Percentiles rank a stretch among this genome's conserved stretches.
Conservation (phyloP, 805 yeast genomes). For the Metschnikowia lochheadii region DNA sequence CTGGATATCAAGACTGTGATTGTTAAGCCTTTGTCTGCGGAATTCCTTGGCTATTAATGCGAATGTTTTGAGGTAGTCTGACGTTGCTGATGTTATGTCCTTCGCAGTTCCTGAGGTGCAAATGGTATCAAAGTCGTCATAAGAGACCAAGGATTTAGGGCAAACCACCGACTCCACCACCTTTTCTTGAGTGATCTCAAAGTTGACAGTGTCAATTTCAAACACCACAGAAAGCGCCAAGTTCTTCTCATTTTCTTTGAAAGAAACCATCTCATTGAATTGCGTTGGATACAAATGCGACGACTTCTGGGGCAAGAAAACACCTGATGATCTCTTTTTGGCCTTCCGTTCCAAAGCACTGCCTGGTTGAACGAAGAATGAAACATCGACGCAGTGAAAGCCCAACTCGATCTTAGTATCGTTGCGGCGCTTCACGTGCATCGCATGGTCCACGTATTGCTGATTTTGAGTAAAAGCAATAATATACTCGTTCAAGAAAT, state of each 20-base stretch:
- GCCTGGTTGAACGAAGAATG: conserved; percentile 67
- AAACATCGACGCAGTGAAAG: conserved; percentile 78
- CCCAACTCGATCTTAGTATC: conserved; percentile 72
- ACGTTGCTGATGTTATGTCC: conserved; percentile 49
- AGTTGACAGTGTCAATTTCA: conserved; percentile 67
- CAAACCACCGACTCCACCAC: conserved; percentile 67
- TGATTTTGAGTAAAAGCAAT: conserved; percentile 61
- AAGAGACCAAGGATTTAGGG: conserved; percentile 57
- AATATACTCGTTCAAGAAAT: conserved; percentile 56
- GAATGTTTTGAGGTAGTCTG: conserved; percentile 61
- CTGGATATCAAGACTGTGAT: conserved; percentile 42
- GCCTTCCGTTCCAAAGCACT: conserved; percentile 82
- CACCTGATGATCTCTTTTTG: conserved; percentile 85
- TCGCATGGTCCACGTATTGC: conserved; percentile 66
- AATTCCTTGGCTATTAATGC: conserved; percentile 64
- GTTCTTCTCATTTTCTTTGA: conserved; percentile 54
- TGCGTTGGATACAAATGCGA: conserved; percentile 65
- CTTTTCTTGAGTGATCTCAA: conserved; percentile 71
- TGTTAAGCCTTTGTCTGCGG: conserved; percentile 61
- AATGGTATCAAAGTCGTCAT: conserved; percentile 53
- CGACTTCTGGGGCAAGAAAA: conserved; percentile 74
- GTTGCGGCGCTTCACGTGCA: conserved; percentile 66
- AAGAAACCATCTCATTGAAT: conserved; percentile 56
- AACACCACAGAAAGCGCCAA: conserved; percentile 76
- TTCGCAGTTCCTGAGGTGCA: conserved; percentile 29